A percentile compares a stretch with the other conserved stretches of the same genome.
phyloP scores from a whole-genome alignment of 1,284 basidiomycete genomes.

The Malassezia caprae region DNA sequence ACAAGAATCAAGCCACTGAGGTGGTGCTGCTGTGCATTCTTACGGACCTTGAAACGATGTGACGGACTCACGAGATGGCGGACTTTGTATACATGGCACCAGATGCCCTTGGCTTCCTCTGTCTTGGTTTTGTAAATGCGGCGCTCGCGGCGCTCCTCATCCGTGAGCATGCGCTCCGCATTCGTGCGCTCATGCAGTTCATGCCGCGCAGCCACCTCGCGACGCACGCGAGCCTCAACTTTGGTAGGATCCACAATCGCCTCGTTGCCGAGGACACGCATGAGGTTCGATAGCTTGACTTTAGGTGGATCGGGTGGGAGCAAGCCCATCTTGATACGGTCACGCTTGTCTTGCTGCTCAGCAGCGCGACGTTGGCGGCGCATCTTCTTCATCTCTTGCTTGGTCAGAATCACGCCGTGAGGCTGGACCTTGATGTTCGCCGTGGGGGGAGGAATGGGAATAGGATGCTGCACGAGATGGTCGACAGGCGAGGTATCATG shows the following conservation, averaged over 20 bases:
- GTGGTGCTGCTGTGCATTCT: slow-evolving; percentile 83
- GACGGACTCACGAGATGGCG: slow-evolving; percentile 79
- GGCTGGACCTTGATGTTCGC: slow-evolving; percentile 67
- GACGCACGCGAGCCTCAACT: slow-evolving; percentile 83
- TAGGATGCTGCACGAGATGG: slow-evolving; percentile 89
- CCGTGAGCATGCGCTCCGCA: slow-evolving; percentile 74
- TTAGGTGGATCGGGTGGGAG: slow-evolving; percentile 90
- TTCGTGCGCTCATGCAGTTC: slow-evolving; percentile 86
- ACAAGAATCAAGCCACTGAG: slow-evolving; percentile 82
- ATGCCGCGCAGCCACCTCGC: slow-evolving; percentile 81
- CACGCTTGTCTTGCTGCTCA: slow-evolving; percentile 85
- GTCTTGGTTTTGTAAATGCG: slow-evolving; percentile 52
- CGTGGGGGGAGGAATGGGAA: slow-evolving; percentile 80
- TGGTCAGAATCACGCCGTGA: slow-evolving; percentile 42
- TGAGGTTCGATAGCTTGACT: slow-evolving; percentile 87
- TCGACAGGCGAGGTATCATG: slow-evolving; percentile 66
- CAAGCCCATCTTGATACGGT: slow-evolving; percentile 89
- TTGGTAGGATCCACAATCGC: slow-evolving; percentile 94
- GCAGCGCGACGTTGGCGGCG: slow-evolving; percentile 75
- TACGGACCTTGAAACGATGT: slow-evolving; percentile 90
- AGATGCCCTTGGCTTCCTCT: slow-evolving; percentile 74
- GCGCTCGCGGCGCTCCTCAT: slow-evolving; percentile 79
- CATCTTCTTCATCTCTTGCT: slow-evolving; percentile 90
- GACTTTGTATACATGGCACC: slow-evolving; percentile 74
- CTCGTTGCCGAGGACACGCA: slow-evolving; percentile 94